Conservation (phyloP, 1,284 basidiomycete genomes). For the Ustilago cynodontis region DNA sequence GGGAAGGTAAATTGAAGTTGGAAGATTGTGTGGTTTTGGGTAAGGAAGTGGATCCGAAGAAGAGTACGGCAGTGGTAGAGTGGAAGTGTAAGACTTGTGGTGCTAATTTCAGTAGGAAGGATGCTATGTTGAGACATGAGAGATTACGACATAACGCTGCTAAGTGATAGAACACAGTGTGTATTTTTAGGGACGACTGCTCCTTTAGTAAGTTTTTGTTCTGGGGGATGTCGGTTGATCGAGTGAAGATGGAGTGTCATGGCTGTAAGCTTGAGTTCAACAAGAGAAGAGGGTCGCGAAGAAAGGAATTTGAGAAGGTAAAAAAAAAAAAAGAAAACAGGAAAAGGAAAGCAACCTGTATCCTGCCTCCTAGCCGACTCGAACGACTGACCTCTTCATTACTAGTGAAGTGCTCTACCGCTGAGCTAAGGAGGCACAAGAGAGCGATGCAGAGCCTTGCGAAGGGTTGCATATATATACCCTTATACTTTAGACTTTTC, state of each 20-base stretch:
- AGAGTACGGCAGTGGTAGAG: slow-evolving; percentile 63
- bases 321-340: background rate
- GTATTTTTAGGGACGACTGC: background rate
- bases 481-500: too few relatives aligned
- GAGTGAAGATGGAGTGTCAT: too few relatives aligned
- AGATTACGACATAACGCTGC: slow-evolving; percentile 52
- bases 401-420: slow-evolving; percentile 28
- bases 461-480: background rate
- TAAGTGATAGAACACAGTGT: slow-evolving; percentile 20
- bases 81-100: slow-evolving; percentile 67
- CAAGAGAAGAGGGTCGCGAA: too few relatives aligned
- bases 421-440: slow-evolving; percentile 22
- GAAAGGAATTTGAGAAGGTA: too few relatives aligned
- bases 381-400: slow-evolving; percentile 36
- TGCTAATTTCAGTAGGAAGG: slow-evolving; percentile 60
- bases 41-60: slow-evolving; percentile 68
- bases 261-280: too few relatives aligned
- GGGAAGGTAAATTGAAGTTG: slow-evolving; percentile 57
- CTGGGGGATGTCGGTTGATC: too few relatives aligned
- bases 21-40: slow-evolving; percentile 67
- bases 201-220: too few relatives aligned
- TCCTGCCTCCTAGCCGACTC: slow-evolving; percentile 56
- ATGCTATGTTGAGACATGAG: slow-evolving; percentile 66
- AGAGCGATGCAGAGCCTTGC: too few relatives aligned
- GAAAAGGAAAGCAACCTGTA: slow-evolving; percentile 1